Conservation (phyloP, 352 stramenopile species). For the Phytophthora sp. region DNA sequence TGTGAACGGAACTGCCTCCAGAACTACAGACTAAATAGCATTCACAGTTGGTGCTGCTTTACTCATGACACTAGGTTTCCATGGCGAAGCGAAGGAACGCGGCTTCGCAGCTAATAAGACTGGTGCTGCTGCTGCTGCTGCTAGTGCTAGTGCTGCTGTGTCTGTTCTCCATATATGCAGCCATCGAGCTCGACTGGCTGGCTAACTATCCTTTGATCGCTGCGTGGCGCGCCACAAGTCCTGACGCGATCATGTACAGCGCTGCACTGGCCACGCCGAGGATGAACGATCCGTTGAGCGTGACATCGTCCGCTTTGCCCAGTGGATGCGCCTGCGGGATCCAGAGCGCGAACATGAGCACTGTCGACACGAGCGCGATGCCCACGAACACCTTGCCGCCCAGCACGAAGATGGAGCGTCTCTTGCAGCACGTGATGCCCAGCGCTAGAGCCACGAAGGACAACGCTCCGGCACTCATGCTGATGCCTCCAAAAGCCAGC, state of each 20-base stretch:
- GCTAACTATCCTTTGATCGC: constrained; percentile 11
- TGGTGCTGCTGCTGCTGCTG: too few relatives aligned
- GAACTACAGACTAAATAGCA: too few relatives aligned
- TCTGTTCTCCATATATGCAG: too few relatives aligned
- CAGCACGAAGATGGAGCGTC: constrained; percentile 61
- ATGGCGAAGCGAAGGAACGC: too few relatives aligned
- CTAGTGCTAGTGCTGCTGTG: too few relatives aligned
- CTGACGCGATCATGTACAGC: constrained; percentile 51
- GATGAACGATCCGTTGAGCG: constrained; percentile 62
- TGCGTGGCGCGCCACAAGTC: constrained; percentile 40
- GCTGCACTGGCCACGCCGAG: constrained; percentile 50
- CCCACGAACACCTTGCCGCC: constrained; percentile 50
- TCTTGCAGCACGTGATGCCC: constrained; percentile 78
- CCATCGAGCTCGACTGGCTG: too few relatives aligned
- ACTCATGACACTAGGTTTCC: too few relatives aligned
- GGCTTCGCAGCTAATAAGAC: too few relatives aligned
- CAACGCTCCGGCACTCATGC: constrained; percentile 42
- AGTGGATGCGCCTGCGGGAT: constrained; percentile 58
- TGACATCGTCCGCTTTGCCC: constrained; percentile 62
- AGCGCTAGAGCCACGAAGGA: constrained; percentile 60
- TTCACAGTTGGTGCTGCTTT: too few relatives aligned
- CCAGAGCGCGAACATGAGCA: constrained; percentile 70
- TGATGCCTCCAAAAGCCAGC: constrained; percentile 53
- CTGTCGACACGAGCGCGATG: constrained; percentile 45
- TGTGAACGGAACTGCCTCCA: too few relatives aligned